phyloP scores from a whole-genome alignment of 257 asterid genomes.

The Eucommia ulmoides region DNA sequence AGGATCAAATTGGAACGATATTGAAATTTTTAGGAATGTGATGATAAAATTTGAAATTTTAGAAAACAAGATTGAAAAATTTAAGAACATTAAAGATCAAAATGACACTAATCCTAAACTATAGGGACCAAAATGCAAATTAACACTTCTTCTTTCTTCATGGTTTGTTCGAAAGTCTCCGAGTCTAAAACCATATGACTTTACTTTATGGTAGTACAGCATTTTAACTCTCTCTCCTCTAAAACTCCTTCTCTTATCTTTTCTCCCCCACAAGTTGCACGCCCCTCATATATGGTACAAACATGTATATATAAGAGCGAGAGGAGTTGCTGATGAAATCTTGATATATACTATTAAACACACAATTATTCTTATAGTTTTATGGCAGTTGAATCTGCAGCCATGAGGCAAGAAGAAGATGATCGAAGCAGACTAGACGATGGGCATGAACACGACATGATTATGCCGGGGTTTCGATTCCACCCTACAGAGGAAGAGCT shows the following conservation, averaged over 20 bases:
- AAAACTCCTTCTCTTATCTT: not conserved
- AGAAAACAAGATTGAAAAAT: not conserved
- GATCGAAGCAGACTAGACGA: too few species aligned
- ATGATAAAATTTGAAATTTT: too few species aligned
- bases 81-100: not conserved
- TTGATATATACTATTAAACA: not conserved
- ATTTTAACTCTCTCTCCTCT: not conserved
- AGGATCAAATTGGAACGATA: too few species aligned
- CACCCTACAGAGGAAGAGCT: slow-evolving; percentile 98
- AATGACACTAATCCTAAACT: not conserved
- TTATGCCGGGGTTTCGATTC: slow-evolving; percentile 97
- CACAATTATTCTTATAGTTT: slow-evolving; percentile 10
- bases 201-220: not conserved
- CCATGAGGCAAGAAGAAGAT: slow-evolving; percentile 35
- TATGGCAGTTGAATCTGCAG: slow-evolving; percentile 71
- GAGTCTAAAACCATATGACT: too few species aligned
- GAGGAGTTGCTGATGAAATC: not conserved
- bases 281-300: not conserved
- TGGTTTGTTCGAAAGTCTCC: not conserved
- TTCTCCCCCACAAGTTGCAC: not conserved
- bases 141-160: not conserved
- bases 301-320: not conserved
- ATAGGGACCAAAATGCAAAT: not conserved
- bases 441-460: slow-evolving; percentile 69
- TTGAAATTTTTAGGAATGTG: too few species aligned